Percentiles rank a stretch among this genome's conserved stretches.
These are phyloP conservation scores for Ustilaginoidea virens DNA, from an alignment of 2,329 filamentous ascomycete genomes.

Conservation along the genomic window DNA sequence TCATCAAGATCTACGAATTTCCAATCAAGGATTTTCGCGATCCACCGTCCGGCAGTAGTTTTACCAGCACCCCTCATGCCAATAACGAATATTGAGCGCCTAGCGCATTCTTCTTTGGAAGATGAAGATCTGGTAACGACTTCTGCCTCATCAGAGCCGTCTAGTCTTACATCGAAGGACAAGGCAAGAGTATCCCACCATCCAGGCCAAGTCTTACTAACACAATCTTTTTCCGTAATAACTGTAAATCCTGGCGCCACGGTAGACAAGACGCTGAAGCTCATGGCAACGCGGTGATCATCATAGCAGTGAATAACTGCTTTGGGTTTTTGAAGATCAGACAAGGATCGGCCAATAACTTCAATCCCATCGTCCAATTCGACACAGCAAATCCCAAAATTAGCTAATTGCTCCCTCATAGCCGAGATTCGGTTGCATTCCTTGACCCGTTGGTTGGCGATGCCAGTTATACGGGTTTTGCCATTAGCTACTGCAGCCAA, in stretches of 20 bases:
- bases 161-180: constrained; percentile 61
- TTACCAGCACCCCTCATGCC: constrained; percentile 97
- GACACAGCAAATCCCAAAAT: constrained; percentile 75
- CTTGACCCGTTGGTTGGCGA: constrained; percentile 95
- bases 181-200: constrained; percentile 89
- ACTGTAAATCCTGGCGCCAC: constrained; percentile 56
- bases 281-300: constrained; percentile 96
- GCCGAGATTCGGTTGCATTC: constrained; percentile 94
- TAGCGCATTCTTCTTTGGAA: too few species aligned
- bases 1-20: constrained; percentile 77
- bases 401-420: constrained; percentile 88
- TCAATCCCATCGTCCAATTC: constrained; percentile 94
- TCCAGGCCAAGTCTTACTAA: constrained; percentile 95
- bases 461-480: constrained; percentile 76
- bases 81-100: constrained; percentile 77
- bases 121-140: too few species aligned
- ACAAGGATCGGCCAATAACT: constrained; percentile 36
- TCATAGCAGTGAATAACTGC: constrained; percentile 81
- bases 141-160: constrained; percentile 61
- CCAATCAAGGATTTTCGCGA: constrained; percentile 58
- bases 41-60: constrained; percentile 82
- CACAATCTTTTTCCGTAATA: constrained; percentile 80
- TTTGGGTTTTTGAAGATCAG: constrained; percentile 36
- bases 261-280: constrained; percentile 78
- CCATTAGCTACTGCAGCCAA: constrained; percentile 78